Conservation (phyloP, 768 basidiomycete species). For the Leccinum longicurvipes region DNA sequence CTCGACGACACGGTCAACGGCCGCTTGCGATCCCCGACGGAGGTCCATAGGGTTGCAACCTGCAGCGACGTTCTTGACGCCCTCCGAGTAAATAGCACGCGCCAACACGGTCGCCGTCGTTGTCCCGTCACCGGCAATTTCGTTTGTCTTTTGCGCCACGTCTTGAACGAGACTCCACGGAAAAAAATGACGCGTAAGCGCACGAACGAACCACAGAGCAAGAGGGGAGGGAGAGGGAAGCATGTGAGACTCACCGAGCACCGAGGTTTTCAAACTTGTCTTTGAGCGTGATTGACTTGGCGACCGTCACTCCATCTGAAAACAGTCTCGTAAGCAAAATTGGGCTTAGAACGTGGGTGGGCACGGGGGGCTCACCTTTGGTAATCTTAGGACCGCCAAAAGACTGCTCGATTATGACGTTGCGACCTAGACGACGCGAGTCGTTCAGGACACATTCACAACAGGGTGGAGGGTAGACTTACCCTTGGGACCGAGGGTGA, state of each 20-base stretch:
- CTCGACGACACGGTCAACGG: slow-evolving; percentile 91
- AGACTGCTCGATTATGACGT: slow-evolving; percentile 96
- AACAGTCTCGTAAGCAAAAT: slow-evolving; percentile 1
- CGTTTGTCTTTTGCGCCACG: slow-evolving; percentile 95
- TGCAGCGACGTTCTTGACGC: slow-evolving; percentile 98
- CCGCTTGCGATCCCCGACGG: slow-evolving; percentile 94
- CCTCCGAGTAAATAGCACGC: slow-evolving; percentile 96
- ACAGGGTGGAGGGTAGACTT: slow-evolving; percentile 7
- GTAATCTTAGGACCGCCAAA: slow-evolving; percentile 93
- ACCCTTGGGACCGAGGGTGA: slow-evolving; percentile 97
- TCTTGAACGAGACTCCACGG: slow-evolving; percentile 79
- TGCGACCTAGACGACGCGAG: slow-evolving; percentile 58
- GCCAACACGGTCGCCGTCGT: slow-evolving; percentile 97
- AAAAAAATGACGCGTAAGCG: background rate
- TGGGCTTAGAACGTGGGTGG: background rate
- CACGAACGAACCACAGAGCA: slow-evolving; percentile 5
- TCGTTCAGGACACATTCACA: slow-evolving; percentile 9
- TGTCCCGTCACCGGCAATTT: slow-evolving; percentile 95
- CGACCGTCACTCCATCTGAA: slow-evolving; percentile 96
- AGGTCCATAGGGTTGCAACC: slow-evolving; percentile 99
- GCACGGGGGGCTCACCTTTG: slow-evolving; percentile 59
- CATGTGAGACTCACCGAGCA: slow-evolving; percentile 74
- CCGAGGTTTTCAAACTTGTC: slow-evolving; percentile 99
- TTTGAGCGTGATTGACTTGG: slow-evolving; percentile 89
- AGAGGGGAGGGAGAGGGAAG: no score